These are phyloP conservation scores for Kodamaea restingae DNA, from an alignment of 805 yeast genomes.

Conservation along the genomic window DNA sequence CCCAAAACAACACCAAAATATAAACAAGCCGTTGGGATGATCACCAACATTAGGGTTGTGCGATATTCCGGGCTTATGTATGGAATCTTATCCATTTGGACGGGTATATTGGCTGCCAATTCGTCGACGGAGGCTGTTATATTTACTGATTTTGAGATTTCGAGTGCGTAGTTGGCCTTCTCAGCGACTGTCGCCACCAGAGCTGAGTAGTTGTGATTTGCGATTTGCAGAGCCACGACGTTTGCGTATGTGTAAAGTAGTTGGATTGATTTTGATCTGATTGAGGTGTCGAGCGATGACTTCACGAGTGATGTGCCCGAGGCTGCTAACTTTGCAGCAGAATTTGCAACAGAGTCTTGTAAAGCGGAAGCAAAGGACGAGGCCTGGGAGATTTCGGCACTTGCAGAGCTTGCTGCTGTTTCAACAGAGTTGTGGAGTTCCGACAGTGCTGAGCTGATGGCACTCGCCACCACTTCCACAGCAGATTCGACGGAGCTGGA, in stretches of 20 bases:
- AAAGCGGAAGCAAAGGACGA: too few relatives aligned
- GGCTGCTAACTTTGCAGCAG: too few relatives aligned
- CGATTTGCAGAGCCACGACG: too few relatives aligned
- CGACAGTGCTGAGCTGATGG: not conserved
- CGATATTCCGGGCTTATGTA: not conserved
- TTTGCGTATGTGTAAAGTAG: too few relatives aligned
- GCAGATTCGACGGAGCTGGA: not conserved
- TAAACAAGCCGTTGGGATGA: slow-evolving; percentile 3
- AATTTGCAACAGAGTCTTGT: too few relatives aligned
- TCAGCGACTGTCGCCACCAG: not conserved
- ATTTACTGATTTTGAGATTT: not conserved
- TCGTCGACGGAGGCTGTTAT: not conserved
- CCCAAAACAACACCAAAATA: slow-evolving; percentile 19
- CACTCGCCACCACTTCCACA: not conserved
- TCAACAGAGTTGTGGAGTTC: not conserved
- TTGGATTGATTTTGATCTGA: too few relatives aligned
- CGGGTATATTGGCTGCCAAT: not conserved
- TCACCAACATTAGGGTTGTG: not conserved
- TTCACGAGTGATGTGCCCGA: too few relatives aligned
- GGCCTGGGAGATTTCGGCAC: too few relatives aligned
- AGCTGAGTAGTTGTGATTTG: not conserved
- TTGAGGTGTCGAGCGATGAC: too few relatives aligned
- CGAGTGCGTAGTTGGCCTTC: too few relatives aligned
- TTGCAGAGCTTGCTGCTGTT: not conserved
- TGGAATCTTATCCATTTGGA: not conserved